phyloP scores from a whole-genome alignment of 2,329 filamentous ascomycete species.

The Stemphylium vesicarium region DNA sequence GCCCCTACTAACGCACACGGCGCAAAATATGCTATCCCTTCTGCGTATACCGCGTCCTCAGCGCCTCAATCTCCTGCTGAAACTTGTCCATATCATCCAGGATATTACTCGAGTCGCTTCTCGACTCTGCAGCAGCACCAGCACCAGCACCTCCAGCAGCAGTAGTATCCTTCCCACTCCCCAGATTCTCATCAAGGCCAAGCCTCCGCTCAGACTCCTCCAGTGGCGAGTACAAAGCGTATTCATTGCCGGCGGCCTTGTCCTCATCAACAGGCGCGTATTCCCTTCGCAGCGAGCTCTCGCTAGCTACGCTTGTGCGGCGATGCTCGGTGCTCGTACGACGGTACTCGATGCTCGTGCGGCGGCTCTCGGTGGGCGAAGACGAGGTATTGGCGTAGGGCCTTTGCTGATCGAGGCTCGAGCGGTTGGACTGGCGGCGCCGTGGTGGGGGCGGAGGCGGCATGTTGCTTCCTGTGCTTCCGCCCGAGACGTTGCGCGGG shows the following conservation, averaged over 20 bases:
- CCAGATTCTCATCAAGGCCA: conserved; percentile 3
- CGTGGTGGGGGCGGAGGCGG: conserved; percentile 43
- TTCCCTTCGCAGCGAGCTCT: conserved; percentile 38
- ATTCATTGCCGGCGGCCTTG: conserved; percentile 24
- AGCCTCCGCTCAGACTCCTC: conserved; percentile 34
- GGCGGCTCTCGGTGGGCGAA: conserved; percentile 36
- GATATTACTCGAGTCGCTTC: conserved; percentile 37
- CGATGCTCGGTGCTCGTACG: conserved; percentile 39
- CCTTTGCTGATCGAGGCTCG: conserved; percentile 41
- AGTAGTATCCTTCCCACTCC: not conserved
- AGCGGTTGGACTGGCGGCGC: conserved; percentile 41
- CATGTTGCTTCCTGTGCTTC: conserved; percentile 29
- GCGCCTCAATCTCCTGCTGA: conserved; percentile 48
- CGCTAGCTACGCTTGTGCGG: conserved; percentile 42
- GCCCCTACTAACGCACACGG: not conserved
- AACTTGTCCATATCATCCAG: conserved; percentile 50
- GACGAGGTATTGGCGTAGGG: conserved; percentile 22
- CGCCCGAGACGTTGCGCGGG: conserved; percentile 34
- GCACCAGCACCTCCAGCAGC: not conserved
- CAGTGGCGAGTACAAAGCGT: conserved; percentile 34
- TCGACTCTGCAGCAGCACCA: not conserved
- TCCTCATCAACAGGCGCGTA: conserved; percentile 27
- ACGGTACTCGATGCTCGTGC: conserved; percentile 36
- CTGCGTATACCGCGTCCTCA: conserved; percentile 39
- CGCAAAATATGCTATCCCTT: not conserved